Percentiles rank a stretch among this genome's conserved stretches.
Evolutionary conservation across 768 basidiomycete genomes (phyloP).

Genomic region (Pleurotus platypus): DNA sequence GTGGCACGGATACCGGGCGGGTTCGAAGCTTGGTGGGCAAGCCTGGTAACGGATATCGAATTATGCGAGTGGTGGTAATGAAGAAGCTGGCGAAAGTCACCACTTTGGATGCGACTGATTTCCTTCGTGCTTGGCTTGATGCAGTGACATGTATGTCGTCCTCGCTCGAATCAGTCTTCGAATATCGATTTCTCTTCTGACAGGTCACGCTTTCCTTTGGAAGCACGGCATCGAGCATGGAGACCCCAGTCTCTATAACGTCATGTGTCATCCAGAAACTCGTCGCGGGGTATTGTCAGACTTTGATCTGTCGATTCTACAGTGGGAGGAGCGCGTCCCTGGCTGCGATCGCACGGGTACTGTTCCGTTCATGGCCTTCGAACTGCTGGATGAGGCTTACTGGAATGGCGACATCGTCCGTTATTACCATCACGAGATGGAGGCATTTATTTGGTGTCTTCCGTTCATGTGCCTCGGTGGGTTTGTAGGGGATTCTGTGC

Average conservation of each 20-base stretch:
- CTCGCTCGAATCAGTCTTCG: neutral
- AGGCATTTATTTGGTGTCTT: slow-evolving; percentile 28
- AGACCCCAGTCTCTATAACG: slow-evolving; percentile 27
- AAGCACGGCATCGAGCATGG: slow-evolving; percentile 19
- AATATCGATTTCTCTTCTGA: neutral
- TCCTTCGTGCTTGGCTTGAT: neutral
- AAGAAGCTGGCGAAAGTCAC: neutral
- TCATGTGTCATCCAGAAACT: slow-evolving; percentile 20
- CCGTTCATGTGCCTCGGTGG: slow-evolving; percentile 7
- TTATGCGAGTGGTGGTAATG: neutral
- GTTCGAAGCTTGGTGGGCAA: neutral
- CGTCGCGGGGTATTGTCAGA: slow-evolving; percentile 22
- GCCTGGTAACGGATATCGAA: neutral
- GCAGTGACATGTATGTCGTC: slow-evolving; percentile 9
- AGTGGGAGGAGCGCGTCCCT: neutral
- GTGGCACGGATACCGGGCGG: neutral
- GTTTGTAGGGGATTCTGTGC: neutral
- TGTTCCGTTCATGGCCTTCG: slow-evolving; percentile 29
- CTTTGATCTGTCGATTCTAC: slow-evolving; percentile 21
- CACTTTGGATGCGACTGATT: neutral
- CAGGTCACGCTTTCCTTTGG: slow-evolving; percentile 26
- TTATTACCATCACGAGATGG: slow-evolving; percentile 27
- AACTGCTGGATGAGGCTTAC: slow-evolving; percentile 16
- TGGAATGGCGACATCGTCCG: slow-evolving; percentile 14
- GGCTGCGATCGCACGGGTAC: slow-evolving; percentile 19